Base-by-base conservation (phyloP, 2,329 filamentous ascomycete genomes). In the Aureobasidium sp. region DNA sequence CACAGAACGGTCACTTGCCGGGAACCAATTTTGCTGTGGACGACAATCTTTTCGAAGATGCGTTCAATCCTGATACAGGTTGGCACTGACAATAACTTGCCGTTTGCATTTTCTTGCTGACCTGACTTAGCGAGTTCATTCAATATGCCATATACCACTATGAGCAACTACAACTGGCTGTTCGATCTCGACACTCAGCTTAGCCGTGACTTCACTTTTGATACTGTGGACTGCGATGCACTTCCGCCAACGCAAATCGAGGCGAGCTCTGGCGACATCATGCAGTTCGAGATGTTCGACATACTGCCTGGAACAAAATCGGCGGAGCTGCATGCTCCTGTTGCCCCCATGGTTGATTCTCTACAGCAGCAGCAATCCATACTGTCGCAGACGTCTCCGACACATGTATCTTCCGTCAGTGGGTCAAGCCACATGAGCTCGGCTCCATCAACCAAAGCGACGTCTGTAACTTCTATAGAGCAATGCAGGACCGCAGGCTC, bases 71-170 rank as follows among this genome's bases (percentile, higher is more conserved):
- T 48, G 84, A 86, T 67, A 86, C 84, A 57, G 75, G 75, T 76
- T 63, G 68, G 12, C 27, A 10, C 32, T 34, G 32, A 34, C 32
- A 10, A 34, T 34, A 9, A 10, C 9, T 34, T 34, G 32, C 32
- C 8, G 7, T 34, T 34, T 34, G 39, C 27, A 41, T 34, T 36
- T 13, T 27, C 13, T 17, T 17, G 41, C 56, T 63, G 62, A 63
- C 52, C 8, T 32, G 20, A 15, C 55, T 42, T 61, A 69, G 83
- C 84, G 34, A 84, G 79, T 67, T 85, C 83, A 0, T 87, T 87
- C 69, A 86, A 87, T 61, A 84, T 85, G 73, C 84, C 84, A 5
- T 87, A 84, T 69, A 85, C 84, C 2, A 85, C 84, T 1, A 82
- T 83, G 63, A 77, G 77, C 64, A 84, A 86, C 62, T 86, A 86